Conservation (phyloP, 129 eudicot genomes). For the carrot (Daucus carota) region DNA sequence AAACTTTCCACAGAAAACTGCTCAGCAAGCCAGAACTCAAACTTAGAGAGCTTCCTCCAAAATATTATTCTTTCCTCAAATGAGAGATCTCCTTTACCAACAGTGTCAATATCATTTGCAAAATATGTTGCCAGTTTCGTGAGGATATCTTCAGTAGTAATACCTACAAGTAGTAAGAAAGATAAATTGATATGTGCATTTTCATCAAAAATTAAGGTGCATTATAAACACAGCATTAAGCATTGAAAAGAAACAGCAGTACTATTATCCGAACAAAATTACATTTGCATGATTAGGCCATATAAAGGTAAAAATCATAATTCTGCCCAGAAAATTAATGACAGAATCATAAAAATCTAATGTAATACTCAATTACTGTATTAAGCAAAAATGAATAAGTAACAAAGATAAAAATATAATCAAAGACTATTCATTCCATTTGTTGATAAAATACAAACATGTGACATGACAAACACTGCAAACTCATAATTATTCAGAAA, state of each 20-base stretch:
- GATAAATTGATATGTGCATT: not conserved
- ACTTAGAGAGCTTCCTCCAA: constrained; percentile 40
- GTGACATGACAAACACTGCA: not conserved
- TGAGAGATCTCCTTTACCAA: constrained; percentile 19
- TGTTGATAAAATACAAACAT: not conserved
- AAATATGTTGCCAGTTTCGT: constrained; percentile 37
- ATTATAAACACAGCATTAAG: not conserved
- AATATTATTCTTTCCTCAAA: constrained; percentile 26
- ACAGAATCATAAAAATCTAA: not conserved
- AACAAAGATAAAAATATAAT: not conserved
- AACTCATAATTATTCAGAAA: not conserved
- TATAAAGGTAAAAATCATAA: not conserved
- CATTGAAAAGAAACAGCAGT: not conserved
- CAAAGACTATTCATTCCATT: not conserved
- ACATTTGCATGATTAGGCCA: not conserved
- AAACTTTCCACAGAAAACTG: constrained; percentile 49
- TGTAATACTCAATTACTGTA: not conserved
- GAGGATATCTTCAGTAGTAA: constrained; percentile 55
- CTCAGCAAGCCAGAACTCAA: constrained; percentile 46
- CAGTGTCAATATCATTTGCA: constrained; percentile 18
- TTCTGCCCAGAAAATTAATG: not conserved
- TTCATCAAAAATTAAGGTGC: not conserved
- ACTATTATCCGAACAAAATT: not conserved
- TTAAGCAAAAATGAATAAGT: not conserved
- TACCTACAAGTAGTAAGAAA: constrained; percentile 24